These are phyloP conservation scores for Babesia gibsoni DNA, from an alignment of 169 alveolate genomes.

Conservation along the genomic window DNA sequence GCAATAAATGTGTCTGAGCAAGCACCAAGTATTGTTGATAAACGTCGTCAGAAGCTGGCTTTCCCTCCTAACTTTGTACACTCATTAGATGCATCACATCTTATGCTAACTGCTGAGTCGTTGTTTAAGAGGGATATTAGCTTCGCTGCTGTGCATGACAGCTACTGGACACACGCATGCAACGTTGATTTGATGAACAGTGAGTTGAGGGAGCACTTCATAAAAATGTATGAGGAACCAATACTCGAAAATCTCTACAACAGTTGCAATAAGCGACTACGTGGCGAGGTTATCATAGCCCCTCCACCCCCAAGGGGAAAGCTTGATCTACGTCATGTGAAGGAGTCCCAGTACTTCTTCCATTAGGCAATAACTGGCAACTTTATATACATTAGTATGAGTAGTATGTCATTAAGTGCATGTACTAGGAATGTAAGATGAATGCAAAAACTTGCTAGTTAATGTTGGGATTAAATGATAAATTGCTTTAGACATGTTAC, in stretches of 20 bases:
- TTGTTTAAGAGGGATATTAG: constrained; percentile 69
- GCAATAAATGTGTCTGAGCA: constrained; percentile 75
- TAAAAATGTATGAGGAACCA: constrained; percentile 85
- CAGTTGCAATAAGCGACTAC: constrained; percentile 73
- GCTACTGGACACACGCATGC: constrained; percentile 94
- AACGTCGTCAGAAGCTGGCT: constrained; percentile 89
- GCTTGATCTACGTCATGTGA: constrained; percentile 66
- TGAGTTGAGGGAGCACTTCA: constrained; percentile 86
- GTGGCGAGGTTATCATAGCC: constrained; percentile 65
- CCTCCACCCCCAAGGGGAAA: constrained; percentile 77
- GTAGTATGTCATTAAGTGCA: no score
- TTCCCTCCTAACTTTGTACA: constrained; percentile 97
- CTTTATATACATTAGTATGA: no score
- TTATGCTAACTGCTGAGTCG: constrained; percentile 91
- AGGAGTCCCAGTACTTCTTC: constrained; percentile 40
- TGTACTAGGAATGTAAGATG: no score
- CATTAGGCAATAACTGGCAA: no score
- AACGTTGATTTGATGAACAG: constrained; percentile 86
- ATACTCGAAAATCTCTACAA: constrained; percentile 82
- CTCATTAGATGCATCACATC: constrained; percentile 94
- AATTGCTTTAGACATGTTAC: no score
- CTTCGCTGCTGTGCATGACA: constrained; percentile 96
- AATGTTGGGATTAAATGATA: no score
- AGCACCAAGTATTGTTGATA: constrained; percentile 66
- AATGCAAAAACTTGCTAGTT: no score